Evolutionary conservation across 2,329 filamentous ascomycete species (phyloP).

Genomic region (Camillea tinctor): DNA sequence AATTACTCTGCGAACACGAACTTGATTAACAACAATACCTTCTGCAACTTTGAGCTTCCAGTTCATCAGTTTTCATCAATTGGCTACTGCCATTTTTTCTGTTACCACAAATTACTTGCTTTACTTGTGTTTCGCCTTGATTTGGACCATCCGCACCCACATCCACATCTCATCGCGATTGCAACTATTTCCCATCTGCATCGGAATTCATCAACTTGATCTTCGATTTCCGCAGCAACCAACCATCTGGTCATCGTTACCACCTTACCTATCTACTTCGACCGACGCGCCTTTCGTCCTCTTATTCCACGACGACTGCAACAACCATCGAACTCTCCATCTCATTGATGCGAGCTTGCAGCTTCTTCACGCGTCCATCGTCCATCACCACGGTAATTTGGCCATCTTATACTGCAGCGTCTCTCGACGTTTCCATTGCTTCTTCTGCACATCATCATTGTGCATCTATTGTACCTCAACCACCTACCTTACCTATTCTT

Average conservation of each 20-base stretch:
- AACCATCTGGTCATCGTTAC: too few relatives aligned
- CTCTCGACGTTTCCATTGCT: conserved; percentile 5
- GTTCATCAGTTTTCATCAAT: not conserved
- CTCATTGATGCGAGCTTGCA: conserved; percentile 14
- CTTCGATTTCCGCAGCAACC: too few relatives aligned
- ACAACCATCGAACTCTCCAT: not conserved
- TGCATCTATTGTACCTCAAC: not conserved
- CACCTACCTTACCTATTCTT: conserved; percentile 1
- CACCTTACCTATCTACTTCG: too few relatives aligned
- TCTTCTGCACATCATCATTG: conserved; percentile 1
- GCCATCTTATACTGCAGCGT: conserved; percentile 35
- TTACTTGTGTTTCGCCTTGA: not conserved
- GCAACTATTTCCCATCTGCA: not conserved
- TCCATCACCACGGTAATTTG: conserved; percentile 32
- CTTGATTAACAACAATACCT: not conserved
- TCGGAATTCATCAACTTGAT: too few relatives aligned
- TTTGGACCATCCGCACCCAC: too few relatives aligned
- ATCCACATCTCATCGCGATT: not conserved
- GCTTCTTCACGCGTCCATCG: conserved; percentile 22
- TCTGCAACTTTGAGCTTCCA: not conserved
- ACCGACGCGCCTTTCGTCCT: not conserved
- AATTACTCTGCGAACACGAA: not conserved
- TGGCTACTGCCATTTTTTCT: not conserved
- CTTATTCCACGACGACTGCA: too few relatives aligned
- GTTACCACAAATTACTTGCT: not conserved